Conservation (phyloP, 2,329 filamentous ascomycete species). For the Pyricularia sp. region DNA sequence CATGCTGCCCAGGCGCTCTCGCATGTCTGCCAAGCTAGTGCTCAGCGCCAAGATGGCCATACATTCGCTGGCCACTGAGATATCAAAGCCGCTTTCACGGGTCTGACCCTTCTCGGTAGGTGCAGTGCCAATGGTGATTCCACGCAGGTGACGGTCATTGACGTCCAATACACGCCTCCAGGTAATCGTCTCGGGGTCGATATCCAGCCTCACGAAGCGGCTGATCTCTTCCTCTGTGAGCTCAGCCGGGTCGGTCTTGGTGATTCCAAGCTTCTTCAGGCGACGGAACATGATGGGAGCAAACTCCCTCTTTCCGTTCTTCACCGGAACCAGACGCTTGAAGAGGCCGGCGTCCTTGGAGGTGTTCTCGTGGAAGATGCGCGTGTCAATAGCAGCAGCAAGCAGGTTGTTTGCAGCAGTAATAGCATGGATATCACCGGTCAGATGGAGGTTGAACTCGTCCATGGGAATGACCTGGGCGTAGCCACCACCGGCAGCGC, state of each 20-base stretch:
- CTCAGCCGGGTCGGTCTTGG: slow-evolving; percentile 87
- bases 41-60: slow-evolving; percentile 97
- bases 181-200: slow-evolving; percentile 93
- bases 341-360: slow-evolving; percentile 87
- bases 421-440: slow-evolving; percentile 95
- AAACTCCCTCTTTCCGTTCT: slow-evolving; percentile 85
- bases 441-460: slow-evolving; percentile 96
- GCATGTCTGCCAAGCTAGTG: slow-evolving; percentile 78
- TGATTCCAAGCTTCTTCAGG: slow-evolving; percentile 89
- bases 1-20: slow-evolving; percentile 90
- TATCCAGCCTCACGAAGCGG: slow-evolving; percentile 87
- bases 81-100: slow-evolving; percentile 90
- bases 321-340: slow-evolving; percentile 75
- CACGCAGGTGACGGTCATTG: slow-evolving; percentile 88
- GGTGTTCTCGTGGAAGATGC: slow-evolving; percentile 96
- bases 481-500: slow-evolving; percentile 93
- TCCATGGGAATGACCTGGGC: slow-evolving; percentile 99
- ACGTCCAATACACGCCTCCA: slow-evolving; percentile 96
- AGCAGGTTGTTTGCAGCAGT: slow-evolving; percentile 95
- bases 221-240: slow-evolving; percentile 82
- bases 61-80: slow-evolving; percentile 93
- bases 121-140: slow-evolving; percentile 80
- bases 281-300: slow-evolving; percentile 86
- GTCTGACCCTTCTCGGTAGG: slow-evolving; percentile 84
- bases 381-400: slow-evolving; percentile 91